A percentile compares a stretch with the other conserved stretches of the same genome.
phyloP scores from a whole-genome alignment of 2,329 filamentous ascomycete genomes.

The Alternaria arborescens region DNA sequence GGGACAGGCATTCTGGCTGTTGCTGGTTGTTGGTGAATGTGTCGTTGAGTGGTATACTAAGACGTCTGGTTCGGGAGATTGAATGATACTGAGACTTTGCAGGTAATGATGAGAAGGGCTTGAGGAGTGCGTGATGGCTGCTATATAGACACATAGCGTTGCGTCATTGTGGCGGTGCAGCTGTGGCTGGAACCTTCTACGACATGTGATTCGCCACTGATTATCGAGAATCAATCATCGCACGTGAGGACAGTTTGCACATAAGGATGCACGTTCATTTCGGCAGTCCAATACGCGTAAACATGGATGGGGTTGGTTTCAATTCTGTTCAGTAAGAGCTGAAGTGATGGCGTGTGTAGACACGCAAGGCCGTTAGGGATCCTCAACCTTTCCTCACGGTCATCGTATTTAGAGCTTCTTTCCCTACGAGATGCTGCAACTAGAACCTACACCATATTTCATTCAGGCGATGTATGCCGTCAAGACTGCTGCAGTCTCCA shows the following conservation, averaged over 20 bases:
- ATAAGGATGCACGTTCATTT: not conserved
- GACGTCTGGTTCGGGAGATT: too few species aligned
- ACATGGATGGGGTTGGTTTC: not conserved
- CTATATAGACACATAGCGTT: conserved; percentile 8
- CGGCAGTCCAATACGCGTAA: too few species aligned
- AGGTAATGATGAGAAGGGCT: not conserved
- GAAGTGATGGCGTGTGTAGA: not conserved
- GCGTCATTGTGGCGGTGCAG: conserved; percentile 42
- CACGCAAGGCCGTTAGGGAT: not conserved
- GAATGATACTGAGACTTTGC: not conserved
- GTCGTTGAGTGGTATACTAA: not conserved
- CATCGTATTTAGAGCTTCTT: not conserved
- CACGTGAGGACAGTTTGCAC: conserved; percentile 7
- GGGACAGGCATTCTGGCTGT: conserved; percentile 37
- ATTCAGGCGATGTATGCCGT: too few species aligned
- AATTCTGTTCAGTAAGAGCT: not conserved
- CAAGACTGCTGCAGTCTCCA: not conserved
- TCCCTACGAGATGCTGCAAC: not conserved
- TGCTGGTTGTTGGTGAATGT: not conserved
- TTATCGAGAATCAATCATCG: not conserved
- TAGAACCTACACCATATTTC: not conserved
- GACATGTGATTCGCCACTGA: conserved; percentile 21
- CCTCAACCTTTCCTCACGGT: not conserved
- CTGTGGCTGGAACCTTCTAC: conserved; percentile 34
- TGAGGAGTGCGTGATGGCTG: not conserved